These are phyloP conservation scores for Secale cereale DNA, from an alignment of 176 grass and related monocot genomes.

Conservation along the genomic window DNA sequence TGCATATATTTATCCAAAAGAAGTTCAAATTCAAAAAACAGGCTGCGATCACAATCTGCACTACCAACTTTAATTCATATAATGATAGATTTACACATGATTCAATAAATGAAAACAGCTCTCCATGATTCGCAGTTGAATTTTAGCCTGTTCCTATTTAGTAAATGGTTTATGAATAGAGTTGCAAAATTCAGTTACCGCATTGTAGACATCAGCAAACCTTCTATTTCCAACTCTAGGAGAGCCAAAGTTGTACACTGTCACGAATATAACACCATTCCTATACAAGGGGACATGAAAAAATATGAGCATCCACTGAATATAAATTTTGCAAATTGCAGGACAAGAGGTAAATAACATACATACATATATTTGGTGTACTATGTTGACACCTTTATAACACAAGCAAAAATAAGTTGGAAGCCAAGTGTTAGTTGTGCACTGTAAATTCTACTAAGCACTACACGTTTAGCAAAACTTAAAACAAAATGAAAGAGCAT, in stretches of 20 bases:
- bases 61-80: not conserved
- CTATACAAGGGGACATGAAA: slow-evolving; percentile 37
- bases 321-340: not conserved
- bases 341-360: slow-evolving; percentile 5
- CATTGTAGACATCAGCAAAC: slow-evolving; percentile 90
- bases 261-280: slow-evolving; percentile 63
- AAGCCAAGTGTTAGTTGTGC: not conserved
- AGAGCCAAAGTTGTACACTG: slow-evolving; percentile 98
- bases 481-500: not conserved
- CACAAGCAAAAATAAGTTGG: not conserved
- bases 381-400: slow-evolving; percentile 6
- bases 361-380: slow-evolving; percentile 6
- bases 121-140: not conserved
- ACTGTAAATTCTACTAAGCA: not conserved
- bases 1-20: slow-evolving; percentile 40
- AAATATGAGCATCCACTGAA: not conserved
- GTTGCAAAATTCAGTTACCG: slow-evolving; percentile 45
- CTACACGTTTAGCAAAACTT: not conserved
- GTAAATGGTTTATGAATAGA: not conserved
- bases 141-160: not conserved
- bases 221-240: slow-evolving; percentile 95
- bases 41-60: not conserved
- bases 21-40: not conserved
- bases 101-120: not conserved
- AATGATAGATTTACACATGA: not conserved